phyloP scores from a whole-genome alignment of 768 basidiomycete genomes.

The Auricularia sp. region DNA sequence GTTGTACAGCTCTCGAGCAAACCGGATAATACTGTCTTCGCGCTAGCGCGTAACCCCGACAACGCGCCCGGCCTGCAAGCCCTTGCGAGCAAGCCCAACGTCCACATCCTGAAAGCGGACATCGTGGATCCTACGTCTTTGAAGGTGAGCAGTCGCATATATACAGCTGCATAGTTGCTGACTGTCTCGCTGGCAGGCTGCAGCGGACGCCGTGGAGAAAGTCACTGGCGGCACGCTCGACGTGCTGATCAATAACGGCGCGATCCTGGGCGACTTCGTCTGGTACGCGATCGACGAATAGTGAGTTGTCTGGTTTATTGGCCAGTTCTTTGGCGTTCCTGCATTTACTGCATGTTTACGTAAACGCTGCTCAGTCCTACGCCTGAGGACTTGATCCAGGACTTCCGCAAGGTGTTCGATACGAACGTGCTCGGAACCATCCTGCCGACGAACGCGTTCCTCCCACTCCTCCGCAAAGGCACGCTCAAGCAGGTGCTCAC shows the following conservation, averaged over 20 bases:
- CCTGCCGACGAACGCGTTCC: conserved; percentile 27
- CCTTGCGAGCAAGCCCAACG: not conserved
- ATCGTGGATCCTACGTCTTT: not conserved
- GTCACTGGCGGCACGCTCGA: conserved; percentile 22
- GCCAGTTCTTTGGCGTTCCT: conserved; percentile 8
- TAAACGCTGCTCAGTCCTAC: not conserved
- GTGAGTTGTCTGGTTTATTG: not conserved
- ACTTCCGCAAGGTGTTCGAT: conserved; percentile 10
- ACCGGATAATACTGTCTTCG: not conserved
- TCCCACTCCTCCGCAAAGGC: conserved; percentile 24
- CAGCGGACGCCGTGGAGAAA: conserved; percentile 6
- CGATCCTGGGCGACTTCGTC: not conserved
- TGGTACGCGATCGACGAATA: not conserved
- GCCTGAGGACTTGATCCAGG: not conserved
- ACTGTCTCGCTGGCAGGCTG: conserved; percentile 6
- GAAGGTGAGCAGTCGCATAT: not conserved
- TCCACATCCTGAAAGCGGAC: not conserved
- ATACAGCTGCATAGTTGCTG: not conserved
- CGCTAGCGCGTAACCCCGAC: not conserved
- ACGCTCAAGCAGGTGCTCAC: conserved; percentile 25
- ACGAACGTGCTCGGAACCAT: conserved; percentile 28
- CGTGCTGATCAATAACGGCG: conserved; percentile 29
- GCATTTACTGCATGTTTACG: not conserved
- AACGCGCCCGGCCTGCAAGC: not conserved
- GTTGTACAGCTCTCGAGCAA: not conserved